Conservation (phyloP, 176 grass and related monocot genomes). For the Bromus sterilis region DNA sequence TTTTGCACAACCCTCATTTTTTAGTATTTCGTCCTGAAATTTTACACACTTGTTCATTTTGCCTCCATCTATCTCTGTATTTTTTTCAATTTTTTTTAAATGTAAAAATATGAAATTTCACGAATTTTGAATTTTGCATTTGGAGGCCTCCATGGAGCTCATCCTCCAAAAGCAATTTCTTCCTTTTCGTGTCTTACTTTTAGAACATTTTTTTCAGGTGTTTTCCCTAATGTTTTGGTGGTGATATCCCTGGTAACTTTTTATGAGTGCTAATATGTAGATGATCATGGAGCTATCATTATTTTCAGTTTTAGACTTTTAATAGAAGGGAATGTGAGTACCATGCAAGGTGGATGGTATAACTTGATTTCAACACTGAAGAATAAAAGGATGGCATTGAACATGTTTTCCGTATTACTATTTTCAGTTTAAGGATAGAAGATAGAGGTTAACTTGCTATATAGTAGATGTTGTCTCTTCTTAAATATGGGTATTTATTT, state of each 20-base stretch:
- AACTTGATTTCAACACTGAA: conserved; percentile 89
- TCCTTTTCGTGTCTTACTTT: too few species aligned
- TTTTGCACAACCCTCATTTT: too few species aligned
- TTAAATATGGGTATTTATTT: conserved; percentile 44
- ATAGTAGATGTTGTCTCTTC: conserved; percentile 91
- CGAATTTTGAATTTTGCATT: too few species aligned
- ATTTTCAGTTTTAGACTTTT: conserved; percentile 97
- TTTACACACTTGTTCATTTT: too few species aligned
- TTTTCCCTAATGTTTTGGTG: too few species aligned
- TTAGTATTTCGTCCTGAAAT: too few species aligned
- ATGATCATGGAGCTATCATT: conserved; percentile 99
- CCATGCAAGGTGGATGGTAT: conserved; percentile 93
- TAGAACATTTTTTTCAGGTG: too few species aligned
- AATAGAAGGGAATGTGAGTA: conserved; percentile 94
- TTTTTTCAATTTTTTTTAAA: too few species aligned
- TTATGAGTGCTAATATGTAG: conserved; percentile 36
- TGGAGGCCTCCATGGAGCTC: too few species aligned
- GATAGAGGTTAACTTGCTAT: conserved; percentile 94
- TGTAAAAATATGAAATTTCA: too few species aligned
- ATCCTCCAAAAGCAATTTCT: too few species aligned
- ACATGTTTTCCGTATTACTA: conserved; percentile 71
- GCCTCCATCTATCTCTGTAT: too few species aligned
- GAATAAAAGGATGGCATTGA: conserved; percentile 75
- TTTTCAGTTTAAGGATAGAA: conserved; percentile 67
- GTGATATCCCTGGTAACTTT: conserved; percentile 18